Percentiles rank a stretch among this genome's conserved stretches.
Conservation (phyloP, 345 rosid genomes). For the Populus euphratica region DNA sequence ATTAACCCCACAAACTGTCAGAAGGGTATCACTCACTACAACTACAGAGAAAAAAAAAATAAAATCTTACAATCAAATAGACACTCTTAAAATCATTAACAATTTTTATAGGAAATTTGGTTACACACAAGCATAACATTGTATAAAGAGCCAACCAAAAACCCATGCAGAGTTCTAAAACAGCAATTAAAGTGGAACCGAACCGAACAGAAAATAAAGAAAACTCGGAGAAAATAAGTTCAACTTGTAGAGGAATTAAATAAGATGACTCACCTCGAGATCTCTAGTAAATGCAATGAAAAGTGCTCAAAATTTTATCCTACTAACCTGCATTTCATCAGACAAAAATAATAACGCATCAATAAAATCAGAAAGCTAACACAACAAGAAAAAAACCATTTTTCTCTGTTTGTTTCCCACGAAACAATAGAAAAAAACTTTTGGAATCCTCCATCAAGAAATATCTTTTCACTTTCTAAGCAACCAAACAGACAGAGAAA, state of each 20-base stretch:
- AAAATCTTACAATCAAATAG: background rate
- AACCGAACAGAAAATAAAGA: background rate
- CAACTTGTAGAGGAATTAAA: background rate
- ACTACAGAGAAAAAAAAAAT: background rate
- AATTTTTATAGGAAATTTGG: background rate
- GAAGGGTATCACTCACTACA: background rate
- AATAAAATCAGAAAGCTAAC: slow-evolving; percentile 5
- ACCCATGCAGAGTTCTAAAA: background rate
- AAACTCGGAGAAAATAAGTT: background rate
- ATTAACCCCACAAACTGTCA: background rate
- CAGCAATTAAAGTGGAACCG: background rate
- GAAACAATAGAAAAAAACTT: background rate
- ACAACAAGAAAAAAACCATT: background rate
- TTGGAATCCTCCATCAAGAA: background rate
- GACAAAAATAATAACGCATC: slow-evolving; percentile 1
- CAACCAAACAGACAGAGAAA: slow-evolving; percentile 11
- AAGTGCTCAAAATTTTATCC: slow-evolving; percentile 4
- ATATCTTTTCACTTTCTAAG: background rate
- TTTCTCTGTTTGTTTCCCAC: slow-evolving; percentile 3
- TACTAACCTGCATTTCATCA: slow-evolving; percentile 26
- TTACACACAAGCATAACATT: background rate
- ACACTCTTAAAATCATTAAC: background rate
- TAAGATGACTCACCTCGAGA: slow-evolving; percentile 38
- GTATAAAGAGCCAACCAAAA: background rate
- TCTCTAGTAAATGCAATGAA: slow-evolving; percentile 19